These are phyloP conservation scores for Hypoxylon sp. DNA, from an alignment of 2,329 filamentous ascomycete species.

Conservation along the genomic window DNA sequence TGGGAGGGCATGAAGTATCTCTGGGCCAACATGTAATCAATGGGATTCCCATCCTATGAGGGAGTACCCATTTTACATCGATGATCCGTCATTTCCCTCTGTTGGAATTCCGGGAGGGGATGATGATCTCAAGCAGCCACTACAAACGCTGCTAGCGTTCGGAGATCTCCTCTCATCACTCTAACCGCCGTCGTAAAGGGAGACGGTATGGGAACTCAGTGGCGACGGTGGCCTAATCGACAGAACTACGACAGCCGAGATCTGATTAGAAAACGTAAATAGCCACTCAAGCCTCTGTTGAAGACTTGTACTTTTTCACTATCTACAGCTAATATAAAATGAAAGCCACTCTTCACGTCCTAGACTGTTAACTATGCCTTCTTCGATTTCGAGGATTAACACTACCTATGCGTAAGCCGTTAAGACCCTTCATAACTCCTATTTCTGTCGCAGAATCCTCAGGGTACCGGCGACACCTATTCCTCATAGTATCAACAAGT, in stretches of 20 bases:
- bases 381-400: background rate
- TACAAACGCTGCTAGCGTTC: background rate
- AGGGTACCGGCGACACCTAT: constrained; percentile 1
- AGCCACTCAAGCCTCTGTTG: background rate
- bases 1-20: constrained; percentile 50
- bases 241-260: background rate
- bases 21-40: constrained; percentile 40
- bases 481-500: constrained; percentile 31
- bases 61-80: background rate
- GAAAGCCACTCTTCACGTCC: background rate
- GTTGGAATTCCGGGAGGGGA: background rate
- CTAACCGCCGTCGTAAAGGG: too few species aligned
- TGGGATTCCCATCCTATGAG: background rate
- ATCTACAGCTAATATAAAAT: background rate
- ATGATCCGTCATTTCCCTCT: background rate
- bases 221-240: too few species aligned
- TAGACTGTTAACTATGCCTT: background rate
- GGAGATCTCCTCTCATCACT: too few species aligned
- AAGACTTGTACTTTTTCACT: background rate
- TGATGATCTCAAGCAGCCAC: too few species aligned
- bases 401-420: background rate
- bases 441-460: background rate
- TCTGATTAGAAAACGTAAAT: background rate
- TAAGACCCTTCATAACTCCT: background rate
- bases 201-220: too few species aligned